Base-by-base conservation (phyloP, 352 stramenopile species). In the Chrysophaeum taylorii region DNA sequence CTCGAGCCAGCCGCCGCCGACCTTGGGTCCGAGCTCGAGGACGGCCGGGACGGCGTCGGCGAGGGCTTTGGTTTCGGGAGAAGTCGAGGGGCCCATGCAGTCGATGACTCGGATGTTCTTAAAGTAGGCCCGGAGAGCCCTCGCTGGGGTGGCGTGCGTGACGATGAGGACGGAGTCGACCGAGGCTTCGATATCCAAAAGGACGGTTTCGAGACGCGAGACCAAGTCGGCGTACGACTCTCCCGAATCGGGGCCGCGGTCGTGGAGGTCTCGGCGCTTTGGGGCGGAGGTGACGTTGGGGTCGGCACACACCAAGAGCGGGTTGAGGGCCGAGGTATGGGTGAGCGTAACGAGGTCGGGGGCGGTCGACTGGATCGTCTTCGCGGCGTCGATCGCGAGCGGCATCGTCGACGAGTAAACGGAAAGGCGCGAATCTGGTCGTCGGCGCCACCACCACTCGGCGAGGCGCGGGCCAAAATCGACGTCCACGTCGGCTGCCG, bases 161-260 rank as follows among this genome's bases (percentile, higher is more conserved):
- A 88, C 78, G 57, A 87, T 73, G 29, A 87, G 73, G 27, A 83
- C 81, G 38, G 79, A 79, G 37, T 70, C 78, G 25, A 86, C 79
- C 66, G 85, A 79, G 61, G 86, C 82, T 57, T 89, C 83, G 21
- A 87, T 76, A 38, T 86, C 80, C 60, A 89, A 78, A 37, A 89
- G 74, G 45, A 80, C 70, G 2, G 77, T 73, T 67, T 85, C 80
- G 21, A 89, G 69, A 16, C 83, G 75, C 31, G 64, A 64, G 60
- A 82, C 81, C 57, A 89, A 77, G 72, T 89, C 83, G 48, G 66
- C 71, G 54, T 89, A 87, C 36, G 76, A 85, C 76, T 89, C 83
- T 16, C 83, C 83, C 29, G n/a, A n/a, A n/a, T 82, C 83, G n/a
- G 2, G 9, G 2, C 45, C 45, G 45, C 45, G 45, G 45, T 57